phyloP scores from a whole-genome alignment of 2,329 filamentous ascomycete genomes.

The Cladosporium velox region DNA sequence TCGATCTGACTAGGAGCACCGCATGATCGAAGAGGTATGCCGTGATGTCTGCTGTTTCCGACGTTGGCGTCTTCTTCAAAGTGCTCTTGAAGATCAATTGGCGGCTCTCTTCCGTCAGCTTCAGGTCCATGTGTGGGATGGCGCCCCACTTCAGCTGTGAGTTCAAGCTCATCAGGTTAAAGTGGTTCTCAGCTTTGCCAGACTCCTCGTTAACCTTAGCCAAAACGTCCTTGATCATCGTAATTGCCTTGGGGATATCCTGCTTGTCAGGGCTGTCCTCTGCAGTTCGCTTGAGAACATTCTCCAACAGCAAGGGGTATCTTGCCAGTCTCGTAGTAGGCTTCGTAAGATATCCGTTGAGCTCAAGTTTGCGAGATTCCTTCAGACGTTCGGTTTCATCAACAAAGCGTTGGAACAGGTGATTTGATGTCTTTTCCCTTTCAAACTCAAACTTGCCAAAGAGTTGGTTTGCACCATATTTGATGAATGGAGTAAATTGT shows the following conservation, averaged over 20 bases:
- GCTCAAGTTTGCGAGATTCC: constrained; percentile 91
- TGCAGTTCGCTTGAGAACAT: constrained; percentile 87
- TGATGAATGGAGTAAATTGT: constrained; percentile 92
- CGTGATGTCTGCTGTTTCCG: constrained; percentile 79
- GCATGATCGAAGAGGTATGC: constrained; percentile 97
- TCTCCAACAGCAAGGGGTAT: constrained; percentile 89
- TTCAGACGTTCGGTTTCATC: constrained; percentile 95
- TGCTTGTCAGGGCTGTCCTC: constrained; percentile 86
- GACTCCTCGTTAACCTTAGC: constrained; percentile 90
- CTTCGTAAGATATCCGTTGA: constrained; percentile 97
- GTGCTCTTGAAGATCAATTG: constrained; percentile 93
- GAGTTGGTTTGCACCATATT: constrained; percentile 91
- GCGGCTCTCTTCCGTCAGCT: constrained; percentile 88
- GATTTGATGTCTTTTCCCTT: constrained; percentile 86
- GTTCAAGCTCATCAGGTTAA: constrained; percentile 90
- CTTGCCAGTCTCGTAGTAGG: constrained; percentile 92
- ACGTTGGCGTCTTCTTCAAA: constrained; percentile 88
- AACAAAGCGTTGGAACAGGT: constrained; percentile 84
- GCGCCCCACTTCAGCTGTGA: constrained; percentile 88
- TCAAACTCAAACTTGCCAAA: constrained; percentile 98
- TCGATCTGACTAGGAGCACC: constrained; percentile 85
- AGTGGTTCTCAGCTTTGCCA: constrained; percentile 95
- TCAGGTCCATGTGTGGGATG: constrained; percentile 88
- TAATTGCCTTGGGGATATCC: constrained; percentile 87
- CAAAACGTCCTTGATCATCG: constrained; percentile 82